Conservation (phyloP, 2,329 filamentous ascomycete species). For the Sporothrix brunneoviolacea region DNA sequence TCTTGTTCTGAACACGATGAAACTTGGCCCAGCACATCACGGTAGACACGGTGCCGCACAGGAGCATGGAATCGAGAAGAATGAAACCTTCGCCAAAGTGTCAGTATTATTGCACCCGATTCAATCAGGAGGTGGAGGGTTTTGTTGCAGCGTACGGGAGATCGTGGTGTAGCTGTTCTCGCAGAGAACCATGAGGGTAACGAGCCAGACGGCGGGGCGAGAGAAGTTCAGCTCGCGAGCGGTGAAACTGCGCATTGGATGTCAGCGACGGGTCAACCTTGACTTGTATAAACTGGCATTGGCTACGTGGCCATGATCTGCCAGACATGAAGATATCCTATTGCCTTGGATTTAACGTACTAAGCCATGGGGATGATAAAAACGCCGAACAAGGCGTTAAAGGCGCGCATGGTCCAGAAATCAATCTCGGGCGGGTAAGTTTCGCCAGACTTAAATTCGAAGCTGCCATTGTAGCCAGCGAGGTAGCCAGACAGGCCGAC, state of each 20-base stretch:
- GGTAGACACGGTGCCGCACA: constrained; percentile 97
- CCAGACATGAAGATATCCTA: too few relatives aligned
- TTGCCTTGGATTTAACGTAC: too few relatives aligned
- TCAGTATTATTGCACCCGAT: not conserved
- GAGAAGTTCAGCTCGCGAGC: constrained; percentile 84
- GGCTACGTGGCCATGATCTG: too few relatives aligned
- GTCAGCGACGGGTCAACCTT: not conserved
- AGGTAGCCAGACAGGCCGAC: constrained; percentile 94
- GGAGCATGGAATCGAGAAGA: constrained; percentile 94
- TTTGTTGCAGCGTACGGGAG: constrained; percentile 49
- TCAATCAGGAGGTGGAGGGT: not conserved
- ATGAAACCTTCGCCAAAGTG: constrained; percentile 56
- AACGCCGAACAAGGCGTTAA: constrained; percentile 93
- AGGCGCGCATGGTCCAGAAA: constrained; percentile 97
- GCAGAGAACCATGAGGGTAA: constrained; percentile 94
- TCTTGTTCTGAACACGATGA: constrained; percentile 76
- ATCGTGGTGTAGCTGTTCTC: constrained; percentile 99
- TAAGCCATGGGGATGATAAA: constrained; percentile 90
- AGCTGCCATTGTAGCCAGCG: constrained; percentile 96
- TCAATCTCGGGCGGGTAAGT: constrained; percentile 89
- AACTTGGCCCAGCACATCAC: constrained; percentile 97
- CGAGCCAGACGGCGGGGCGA: constrained; percentile 84
- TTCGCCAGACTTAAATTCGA: constrained; percentile 98
- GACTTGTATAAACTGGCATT: too few relatives aligned
- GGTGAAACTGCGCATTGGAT: constrained; percentile 52